Conservation (phyloP, 192 early-diverging fungal species). For the Entrophospora sp. region DNA sequence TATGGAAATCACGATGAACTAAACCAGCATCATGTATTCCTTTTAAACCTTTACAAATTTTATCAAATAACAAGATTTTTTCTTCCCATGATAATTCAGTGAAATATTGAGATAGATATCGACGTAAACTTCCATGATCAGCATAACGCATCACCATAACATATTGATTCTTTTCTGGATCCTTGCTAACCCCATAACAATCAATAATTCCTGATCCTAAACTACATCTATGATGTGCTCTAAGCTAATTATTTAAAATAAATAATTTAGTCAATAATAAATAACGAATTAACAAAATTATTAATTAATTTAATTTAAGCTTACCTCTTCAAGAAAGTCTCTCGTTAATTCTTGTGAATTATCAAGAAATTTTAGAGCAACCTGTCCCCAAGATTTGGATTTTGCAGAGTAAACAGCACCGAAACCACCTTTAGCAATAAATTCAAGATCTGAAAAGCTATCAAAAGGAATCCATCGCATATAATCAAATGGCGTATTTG, state of each 20-base stretch:
- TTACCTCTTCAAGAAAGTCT: neutral
- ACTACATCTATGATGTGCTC: conserved; percentile 6
- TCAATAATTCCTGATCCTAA: conserved; percentile 3
- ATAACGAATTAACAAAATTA: too few relatives aligned
- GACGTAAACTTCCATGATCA: neutral
- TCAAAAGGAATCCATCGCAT: conserved; percentile 1
- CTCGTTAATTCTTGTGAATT: neutral
- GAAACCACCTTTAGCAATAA: neutral
- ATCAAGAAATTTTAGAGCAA: neutral
- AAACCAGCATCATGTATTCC: neutral
- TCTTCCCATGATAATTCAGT: neutral
- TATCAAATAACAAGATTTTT: neutral
- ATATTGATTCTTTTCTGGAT: neutral
- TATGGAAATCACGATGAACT: conserved; percentile 5
- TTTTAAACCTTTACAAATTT: neutral
- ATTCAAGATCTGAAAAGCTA: neutral
- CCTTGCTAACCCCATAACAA: neutral
- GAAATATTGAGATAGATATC: neutral
- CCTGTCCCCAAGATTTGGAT: neutral
- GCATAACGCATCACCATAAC: conserved; percentile 5
- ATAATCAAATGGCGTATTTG: conserved; percentile 2
- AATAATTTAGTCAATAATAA: too few relatives aligned
- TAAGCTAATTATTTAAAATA: too few relatives aligned
- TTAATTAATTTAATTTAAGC: too few relatives aligned
- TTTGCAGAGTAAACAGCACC: neutral